These are phyloP conservation scores for Colletotrichum scovillei DNA, from an alignment of 2,329 filamentous ascomycete species.

Conservation along the genomic window DNA sequence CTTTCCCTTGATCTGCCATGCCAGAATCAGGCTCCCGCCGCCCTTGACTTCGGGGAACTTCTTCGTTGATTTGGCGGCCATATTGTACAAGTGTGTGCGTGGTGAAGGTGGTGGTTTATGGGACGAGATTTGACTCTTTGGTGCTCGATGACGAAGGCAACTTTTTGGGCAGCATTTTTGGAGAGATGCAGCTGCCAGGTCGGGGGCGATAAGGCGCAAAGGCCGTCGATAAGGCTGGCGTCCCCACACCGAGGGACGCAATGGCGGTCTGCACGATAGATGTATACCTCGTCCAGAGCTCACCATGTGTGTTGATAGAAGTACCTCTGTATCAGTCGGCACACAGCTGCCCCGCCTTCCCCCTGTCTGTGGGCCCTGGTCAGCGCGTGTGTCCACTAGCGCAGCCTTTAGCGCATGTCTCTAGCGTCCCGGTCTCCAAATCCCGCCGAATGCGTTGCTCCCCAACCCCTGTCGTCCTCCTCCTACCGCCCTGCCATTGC, in stretches of 20 bases:
- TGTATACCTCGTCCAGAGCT: neutral
- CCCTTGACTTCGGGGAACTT: conserved; percentile 85
- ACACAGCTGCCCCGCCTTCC: conserved; percentile 1
- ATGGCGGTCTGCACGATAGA: conserved; percentile 10
- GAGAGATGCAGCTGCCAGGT: neutral
- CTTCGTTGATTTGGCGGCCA: conserved; percentile 41
- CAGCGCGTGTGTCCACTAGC: neutral
- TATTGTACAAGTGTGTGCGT: conserved; percentile 1
- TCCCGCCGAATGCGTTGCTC: conserved; percentile 2
- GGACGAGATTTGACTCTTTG: neutral
- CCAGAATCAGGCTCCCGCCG: conserved; percentile 91
- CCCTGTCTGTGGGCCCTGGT: neutral
- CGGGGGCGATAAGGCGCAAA: conserved; percentile 17
- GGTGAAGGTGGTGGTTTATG: neutral
- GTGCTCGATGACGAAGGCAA: conserved; percentile 15
- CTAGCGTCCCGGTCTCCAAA: neutral
- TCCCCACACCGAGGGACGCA: neutral
- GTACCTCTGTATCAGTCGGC: conserved; percentile 10
- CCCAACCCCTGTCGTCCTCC: neutral
- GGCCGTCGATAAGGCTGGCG: conserved; percentile 15
- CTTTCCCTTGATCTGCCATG: conserved; percentile 94
- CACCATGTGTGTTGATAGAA: too few species aligned
- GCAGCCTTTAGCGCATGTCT: conserved; percentile 13
- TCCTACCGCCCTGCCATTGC: neutral
- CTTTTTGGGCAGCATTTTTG: conserved; percentile 19